Evolutionary conservation across 768 basidiomycete genomes (phyloP), one percentile per base, ranked within the genome.

Genomic region (Russula brevipes): DNA sequence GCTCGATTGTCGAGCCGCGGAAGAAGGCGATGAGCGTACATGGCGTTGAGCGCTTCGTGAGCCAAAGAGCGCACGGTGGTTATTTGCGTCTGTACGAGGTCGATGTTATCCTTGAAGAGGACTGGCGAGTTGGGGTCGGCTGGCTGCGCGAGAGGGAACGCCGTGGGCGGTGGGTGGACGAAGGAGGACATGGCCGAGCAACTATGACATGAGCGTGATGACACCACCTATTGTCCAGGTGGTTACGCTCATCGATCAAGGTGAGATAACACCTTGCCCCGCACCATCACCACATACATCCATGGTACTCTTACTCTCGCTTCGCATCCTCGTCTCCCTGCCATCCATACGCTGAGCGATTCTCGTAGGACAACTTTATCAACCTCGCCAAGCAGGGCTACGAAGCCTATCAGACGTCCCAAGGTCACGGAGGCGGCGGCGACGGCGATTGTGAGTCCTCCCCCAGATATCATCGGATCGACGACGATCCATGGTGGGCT

Each of bases 341-440:
- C 14, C 9, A 16, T 45, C 24, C 36, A 39, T 14, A 3, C 30
- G 10, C 35, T 54, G 19, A 54, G 12, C 5, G 36, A 35, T 58
- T 35, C 19, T n/a, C 36, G 1, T 60, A 88, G 89, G 88, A 89
- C 64, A 79, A 72, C 62, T 81, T 91, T 69, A 79, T 89, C 42
- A 83, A 82, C 61, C 72, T 91, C 68, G 91, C 88, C 10, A 86
- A 90, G 74, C 73, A 91, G 73, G 83, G 84, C 65, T 73, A 81
- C 68, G 73, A 82, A 44, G 77, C 83, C 71, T 84, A 84, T 75
- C 74, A 77, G 68, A 14, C 39, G 1, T 56, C 60, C 11, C 67
- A 68, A 19, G 35, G 47, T 38, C 60, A 61, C 2, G 33, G 33
- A 30, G 45, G 60, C 17, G 19, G 30, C 0, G 70, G 77, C 35